Base-by-base conservation (phyloP, 805 yeast genomes). In the Saturnispora sekii region DNA sequence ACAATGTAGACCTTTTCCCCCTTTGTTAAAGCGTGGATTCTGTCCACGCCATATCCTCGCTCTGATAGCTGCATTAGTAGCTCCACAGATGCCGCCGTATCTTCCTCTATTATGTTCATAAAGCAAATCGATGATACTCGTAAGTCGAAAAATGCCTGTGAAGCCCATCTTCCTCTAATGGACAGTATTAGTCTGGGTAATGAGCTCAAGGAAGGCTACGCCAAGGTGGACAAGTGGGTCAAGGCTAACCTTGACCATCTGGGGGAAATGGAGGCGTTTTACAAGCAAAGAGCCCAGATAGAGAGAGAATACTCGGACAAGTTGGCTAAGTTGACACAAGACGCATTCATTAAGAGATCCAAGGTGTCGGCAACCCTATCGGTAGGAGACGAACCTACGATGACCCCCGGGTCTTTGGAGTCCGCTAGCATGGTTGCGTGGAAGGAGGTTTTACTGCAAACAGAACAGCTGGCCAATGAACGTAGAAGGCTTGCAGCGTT, bases 321-420 rank as follows among this genome's bases (percentile, higher is more conserved):
- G 52, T 67, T 93, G 45, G 70, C 74, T 43, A 72, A 73, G 9
- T 63, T 93, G 48, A 72, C 86, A 37, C 65, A 77, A 42, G 85
- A 79, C 48, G 84, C 79, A 50, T 79, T 86, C 53, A 81, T 79
- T 48, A 82, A 77, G 61, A 88, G 89, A 59, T 82, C 95, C 40
- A 77, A 77, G 51, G 63, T 70, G 14, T 69, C 86, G 10, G 76
- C 90, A 0, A 60, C 66, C 11, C 63, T 93, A 28, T 77, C 89
- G 37, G 98, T 93, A 2, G 99, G 99, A 21, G 95, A 86, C 48
- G 75, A 76, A 14, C 98, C 99, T 0, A 74, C 79, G 35, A 75
- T 85, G 36, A 93, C 99, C 0, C 97, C 98, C 0, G 98, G 99
- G 0, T 87, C 97, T 0, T 68, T 90, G 41, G 97, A 93, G 59